phyloP scores from a whole-genome alignment of 345 rosid species.

The Rhizophora mangle region DNA sequence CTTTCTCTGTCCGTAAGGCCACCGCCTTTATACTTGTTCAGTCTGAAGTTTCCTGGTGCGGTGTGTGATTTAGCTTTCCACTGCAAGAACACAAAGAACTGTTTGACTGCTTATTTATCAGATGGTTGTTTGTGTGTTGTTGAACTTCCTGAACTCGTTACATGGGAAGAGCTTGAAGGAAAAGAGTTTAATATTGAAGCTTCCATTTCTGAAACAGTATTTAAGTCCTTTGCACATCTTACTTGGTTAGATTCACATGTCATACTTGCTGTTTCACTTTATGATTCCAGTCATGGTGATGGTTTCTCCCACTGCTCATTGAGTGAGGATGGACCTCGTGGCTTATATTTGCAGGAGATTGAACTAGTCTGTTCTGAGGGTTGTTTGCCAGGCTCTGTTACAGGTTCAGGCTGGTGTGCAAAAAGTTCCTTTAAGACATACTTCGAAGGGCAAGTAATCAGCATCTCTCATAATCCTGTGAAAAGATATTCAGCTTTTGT shows the following conservation, averaged over 20 bases:
- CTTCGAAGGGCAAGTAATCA: conserved; percentile 53
- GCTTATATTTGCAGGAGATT: conserved; percentile 70
- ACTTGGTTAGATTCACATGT: conserved; percentile 66
- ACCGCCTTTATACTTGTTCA: conserved; percentile 78
- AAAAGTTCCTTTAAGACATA: conserved; percentile 36
- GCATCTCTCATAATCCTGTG: conserved; percentile 59
- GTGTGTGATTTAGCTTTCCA: conserved; percentile 63
- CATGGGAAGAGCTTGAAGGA: conserved; percentile 86
- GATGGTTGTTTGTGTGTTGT: conserved; percentile 69
- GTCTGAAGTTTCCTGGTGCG: conserved; percentile 60
- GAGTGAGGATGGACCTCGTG: conserved; percentile 41
- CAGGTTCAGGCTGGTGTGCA: conserved; percentile 78
- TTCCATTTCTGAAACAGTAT: conserved; percentile 42
- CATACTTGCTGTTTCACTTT: conserved; percentile 71
- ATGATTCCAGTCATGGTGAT: conserved; percentile 46
- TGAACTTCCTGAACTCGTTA: conserved; percentile 64
- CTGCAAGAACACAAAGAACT: conserved; percentile 51
- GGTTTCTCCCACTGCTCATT: conserved; percentile 24
- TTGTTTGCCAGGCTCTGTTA: conserved; percentile 50
- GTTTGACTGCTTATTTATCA: conserved; percentile 66
- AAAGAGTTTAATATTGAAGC: conserved; percentile 57
- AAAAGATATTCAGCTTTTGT: conserved; percentile 62
- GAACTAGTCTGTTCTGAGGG: conserved; percentile 67
- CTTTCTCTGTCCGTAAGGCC: conserved; percentile 82
- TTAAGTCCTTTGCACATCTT: conserved; percentile 69